phyloP scores from a whole-genome alignment of 108 stramenopile genomes.

The Nitzschia palea region DNA sequence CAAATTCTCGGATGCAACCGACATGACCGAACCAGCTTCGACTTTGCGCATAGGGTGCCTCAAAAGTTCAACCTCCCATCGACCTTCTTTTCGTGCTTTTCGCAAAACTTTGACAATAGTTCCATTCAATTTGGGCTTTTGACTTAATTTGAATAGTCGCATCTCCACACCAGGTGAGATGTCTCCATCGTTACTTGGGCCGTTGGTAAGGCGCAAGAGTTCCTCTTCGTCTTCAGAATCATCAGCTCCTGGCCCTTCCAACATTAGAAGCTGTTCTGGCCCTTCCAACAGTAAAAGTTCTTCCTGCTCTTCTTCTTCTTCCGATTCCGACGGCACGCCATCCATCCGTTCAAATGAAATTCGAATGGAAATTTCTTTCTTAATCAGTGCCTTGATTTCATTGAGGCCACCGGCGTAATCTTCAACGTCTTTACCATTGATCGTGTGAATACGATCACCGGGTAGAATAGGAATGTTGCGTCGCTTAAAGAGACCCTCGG shows the following conservation, averaged over 20 bases:
- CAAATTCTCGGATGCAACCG: slow-evolving; percentile 17
- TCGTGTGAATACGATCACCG: slow-evolving; percentile 2
- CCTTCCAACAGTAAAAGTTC: slow-evolving; percentile 8
- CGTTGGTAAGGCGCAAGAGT: neutral
- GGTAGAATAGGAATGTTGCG: slow-evolving; percentile 8
- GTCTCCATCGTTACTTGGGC: neutral
- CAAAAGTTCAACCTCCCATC: slow-evolving; percentile 19
- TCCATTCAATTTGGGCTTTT: slow-evolving; percentile 17
- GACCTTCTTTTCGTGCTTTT: neutral
- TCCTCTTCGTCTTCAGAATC: neutral
- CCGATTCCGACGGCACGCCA: neutral
- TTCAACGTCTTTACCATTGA: slow-evolving; percentile 19
- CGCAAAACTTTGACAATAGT: slow-evolving; percentile 2
- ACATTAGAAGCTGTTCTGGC: neutral
- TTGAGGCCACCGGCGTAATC: slow-evolving; percentile 9
- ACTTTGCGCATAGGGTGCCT: slow-evolving; percentile 3
- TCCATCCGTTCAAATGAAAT: slow-evolving; percentile 8
- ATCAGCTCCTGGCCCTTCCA: slow-evolving; percentile 2
- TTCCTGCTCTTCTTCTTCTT: slow-evolving; percentile 19
- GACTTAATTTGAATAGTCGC: slow-evolving; percentile 15
- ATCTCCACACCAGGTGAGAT: slow-evolving; percentile 6
- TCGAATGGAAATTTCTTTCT: neutral
- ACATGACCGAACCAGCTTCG: slow-evolving; percentile 5
- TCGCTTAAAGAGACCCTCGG: slow-evolving; percentile 17
- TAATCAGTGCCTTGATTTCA: slow-evolving; percentile 17